Base-by-base conservation (phyloP, 1,284 basidiomycete species). In the Ceratobasidium sp. region DNA sequence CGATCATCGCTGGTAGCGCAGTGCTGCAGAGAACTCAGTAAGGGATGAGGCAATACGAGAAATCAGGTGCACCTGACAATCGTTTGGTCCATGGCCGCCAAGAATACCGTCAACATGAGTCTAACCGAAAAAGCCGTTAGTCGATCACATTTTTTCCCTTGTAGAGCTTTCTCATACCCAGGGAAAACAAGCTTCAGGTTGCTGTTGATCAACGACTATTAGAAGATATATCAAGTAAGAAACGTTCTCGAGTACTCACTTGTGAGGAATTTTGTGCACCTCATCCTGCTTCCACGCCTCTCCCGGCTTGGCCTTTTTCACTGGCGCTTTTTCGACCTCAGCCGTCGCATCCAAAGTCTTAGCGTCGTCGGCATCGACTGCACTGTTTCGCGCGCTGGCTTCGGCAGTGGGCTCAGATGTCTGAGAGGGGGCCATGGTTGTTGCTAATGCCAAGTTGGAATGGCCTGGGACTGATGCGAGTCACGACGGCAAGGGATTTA, bases 1-100 rank as follows among this genome's bases (percentile, higher is more conserved):
- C 84, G 8, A 93, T 92, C 65, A 94, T 94, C 1, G 91, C 94
- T 1, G 93, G 93, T 51, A 94, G 83, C n/a, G 93, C 93, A 15
- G 92, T 94, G 0, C 74, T 73, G 61, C 3, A 23, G 64, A 26
- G 51, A 35, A 68, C 75, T 76, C 45, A 67, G 13, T 20, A 7
- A 35, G 33, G 20, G 47, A 64, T 11, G 49, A n/a, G 33, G n/a
- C 28, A 20, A n/a, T 42, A 28, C 6, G 31, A 42, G 1, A 15
- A 15, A 66, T 11, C 26, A 15, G 11, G 26, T 15, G 13, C 20
- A 66, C 81, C 76, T 67, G 45, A 84, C 81, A 35, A 87, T 85
- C 0, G 86, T 87, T 80, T 86, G 80, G 71, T 86, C 85, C n/a
- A 85, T 79, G 11, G 84, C 84, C 15, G 84, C 88, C 45, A 92